Conservation (phyloP, 345 rosid species). For the Moringa oleifera region DNA sequence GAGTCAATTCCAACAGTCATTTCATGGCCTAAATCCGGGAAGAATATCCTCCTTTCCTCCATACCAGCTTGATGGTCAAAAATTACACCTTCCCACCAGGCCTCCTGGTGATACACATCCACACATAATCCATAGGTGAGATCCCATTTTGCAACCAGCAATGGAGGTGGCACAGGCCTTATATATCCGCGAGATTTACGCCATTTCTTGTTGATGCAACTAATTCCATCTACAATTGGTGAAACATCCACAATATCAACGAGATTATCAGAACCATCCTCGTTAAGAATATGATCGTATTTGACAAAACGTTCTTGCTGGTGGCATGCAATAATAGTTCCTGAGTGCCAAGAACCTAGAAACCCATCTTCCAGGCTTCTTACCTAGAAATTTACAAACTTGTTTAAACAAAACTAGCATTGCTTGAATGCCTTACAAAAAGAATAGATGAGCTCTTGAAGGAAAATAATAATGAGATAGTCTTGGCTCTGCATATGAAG, state of each 20-base stretch:
- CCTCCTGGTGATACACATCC: constrained; percentile 42
- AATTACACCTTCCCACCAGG: constrained; percentile 95
- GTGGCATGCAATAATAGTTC: constrained; percentile 30
- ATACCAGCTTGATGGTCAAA: constrained; percentile 47
- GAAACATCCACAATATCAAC: constrained; percentile 42
- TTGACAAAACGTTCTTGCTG: constrained; percentile 23
- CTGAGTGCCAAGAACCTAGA: constrained; percentile 74
- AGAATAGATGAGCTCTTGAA: neutral
- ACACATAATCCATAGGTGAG: constrained; percentile 62
- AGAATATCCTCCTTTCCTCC: constrained; percentile 52
- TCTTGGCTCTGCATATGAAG: no score
- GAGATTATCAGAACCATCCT: constrained; percentile 30
- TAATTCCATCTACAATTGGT: constrained; percentile 25
- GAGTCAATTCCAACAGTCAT: constrained; percentile 22
- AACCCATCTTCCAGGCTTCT: constrained; percentile 73
- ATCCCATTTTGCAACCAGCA: constrained; percentile 18
- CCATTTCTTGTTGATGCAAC: constrained; percentile 7
- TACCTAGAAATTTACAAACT: constrained; percentile 37
- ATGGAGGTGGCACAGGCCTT: constrained; percentile 53
- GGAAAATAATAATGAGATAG: no score
- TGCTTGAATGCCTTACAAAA: no score
- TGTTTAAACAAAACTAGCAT: no score
- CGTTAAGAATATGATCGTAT: constrained; percentile 50
- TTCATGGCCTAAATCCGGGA: constrained; percentile 87
- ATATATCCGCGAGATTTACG: constrained; percentile 33